A percentile compares a stretch with the other conserved stretches of the same genome.
Conservation (phyloP, 805 yeast genomes). For the Metschnikowia baotianmanensis region DNA sequence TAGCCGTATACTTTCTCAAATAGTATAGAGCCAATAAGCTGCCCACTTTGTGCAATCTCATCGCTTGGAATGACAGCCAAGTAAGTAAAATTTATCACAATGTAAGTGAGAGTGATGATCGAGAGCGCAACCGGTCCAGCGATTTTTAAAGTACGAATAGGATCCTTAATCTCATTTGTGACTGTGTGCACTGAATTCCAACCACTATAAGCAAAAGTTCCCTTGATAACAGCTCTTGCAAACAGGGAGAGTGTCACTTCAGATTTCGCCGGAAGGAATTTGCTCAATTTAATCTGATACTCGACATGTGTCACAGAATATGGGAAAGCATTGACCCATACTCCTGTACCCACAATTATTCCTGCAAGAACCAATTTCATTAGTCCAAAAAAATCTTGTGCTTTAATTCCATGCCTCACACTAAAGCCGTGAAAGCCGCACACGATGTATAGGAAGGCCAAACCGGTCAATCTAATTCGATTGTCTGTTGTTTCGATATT, state of each 20-base stretch:
- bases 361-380: conserved; percentile 55
- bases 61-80: conserved; percentile 51
- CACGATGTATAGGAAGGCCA: conserved; percentile 27
- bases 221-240: conserved; percentile 55
- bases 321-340: conserved; percentile 56
- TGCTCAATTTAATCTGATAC: conserved; percentile 36
- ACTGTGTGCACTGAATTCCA: conserved; percentile 64
- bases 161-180: conserved; percentile 59
- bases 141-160: conserved; percentile 52
- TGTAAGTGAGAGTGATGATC: conserved; percentile 47
- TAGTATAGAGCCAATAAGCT: conserved; percentile 55
- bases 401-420: conserved; percentile 53
- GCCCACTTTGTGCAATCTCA: conserved; percentile 54
- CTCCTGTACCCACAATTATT: conserved; percentile 55
- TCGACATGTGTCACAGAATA: conserved; percentile 41
- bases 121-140: conserved; percentile 58
- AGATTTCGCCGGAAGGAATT: conserved; percentile 32
- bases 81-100: conserved; percentile 55
- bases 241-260: conserved; percentile 43
- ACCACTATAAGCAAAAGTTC: conserved; percentile 59
- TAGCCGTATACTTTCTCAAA: conserved; percentile 57
- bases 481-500: conserved; percentile 40
- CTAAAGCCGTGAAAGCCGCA: conserved; percentile 55
- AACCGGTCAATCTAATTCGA: conserved; percentile 33
- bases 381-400: conserved; percentile 63